Evolutionary conservation across 78 protist species (phyloP), one percentile per base, ranked within the genome.

Genomic region (Pelomyxa schiedti): DNA sequence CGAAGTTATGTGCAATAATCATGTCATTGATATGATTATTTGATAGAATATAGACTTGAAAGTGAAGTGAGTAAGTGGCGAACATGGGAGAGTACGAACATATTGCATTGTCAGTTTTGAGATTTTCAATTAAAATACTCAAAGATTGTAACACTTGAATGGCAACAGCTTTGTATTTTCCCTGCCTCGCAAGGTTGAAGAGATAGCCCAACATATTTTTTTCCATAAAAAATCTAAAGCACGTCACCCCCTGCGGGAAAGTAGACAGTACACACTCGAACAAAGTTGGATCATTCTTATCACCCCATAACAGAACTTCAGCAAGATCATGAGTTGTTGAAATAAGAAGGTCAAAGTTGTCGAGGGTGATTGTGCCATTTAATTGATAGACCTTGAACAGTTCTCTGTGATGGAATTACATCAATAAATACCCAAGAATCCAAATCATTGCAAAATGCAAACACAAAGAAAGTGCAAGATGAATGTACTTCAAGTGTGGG

Each of bases 261-360:
- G 38, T 29, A 22, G 2, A 1, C n/a, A 0, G 16, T 39, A 37
- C 74, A 53, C 39, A 81, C 78, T 86, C 91, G 38, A 93, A 86
- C 29, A 83, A 71, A 38, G 29, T 7, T 1, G 28, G n/a, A 68
- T 87, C 76, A 77, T 93, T 69, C 84, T 90, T 88, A 47, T 93
- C 97, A 69, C 94, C 94, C 97, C 97, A 93, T 39, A 93, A 80
- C 68, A 90, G 58, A 1, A 90, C 80, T 70, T 93, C 97, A 22
- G 93, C 88, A 26, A 89, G 68, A 67, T 77, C 77, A 35, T 87
- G 67, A 0, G 90, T 82, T 6, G 86, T 52, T 71, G 87, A 93
- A 7, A 93, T 78, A 39, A 93, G 40, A 32, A 63, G 65, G 39
- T 53, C 68, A 16, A 77, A 40, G 42, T 88, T 79, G 41, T 69